A percentile compares a stretch with the other conserved stretches of the same genome.
These are phyloP conservation scores for Pascua sp. DNA, from an alignment of 1,284 basidiomycete species.

Conservation along the genomic window DNA sequence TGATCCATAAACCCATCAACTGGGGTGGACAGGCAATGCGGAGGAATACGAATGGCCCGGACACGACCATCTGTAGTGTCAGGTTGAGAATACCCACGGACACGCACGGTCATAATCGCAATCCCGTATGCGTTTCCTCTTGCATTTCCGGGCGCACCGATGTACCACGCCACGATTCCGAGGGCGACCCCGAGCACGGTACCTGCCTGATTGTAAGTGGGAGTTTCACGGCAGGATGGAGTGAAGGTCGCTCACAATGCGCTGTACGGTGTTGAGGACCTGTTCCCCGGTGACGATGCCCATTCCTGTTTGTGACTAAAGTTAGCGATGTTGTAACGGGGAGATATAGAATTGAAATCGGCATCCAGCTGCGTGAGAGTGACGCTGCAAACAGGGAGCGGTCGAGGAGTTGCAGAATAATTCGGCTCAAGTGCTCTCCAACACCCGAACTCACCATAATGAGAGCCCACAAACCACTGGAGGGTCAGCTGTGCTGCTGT, in stretches of 20 bases:
- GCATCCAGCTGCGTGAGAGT: no score
- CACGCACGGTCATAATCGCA: constrained; percentile 46
- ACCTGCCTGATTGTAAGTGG: constrained; percentile 37
- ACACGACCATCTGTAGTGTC: constrained; percentile 48
- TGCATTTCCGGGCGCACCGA: constrained; percentile 52
- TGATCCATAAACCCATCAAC: constrained; percentile 44
- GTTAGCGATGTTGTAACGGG: background rate
- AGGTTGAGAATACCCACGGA: no score
- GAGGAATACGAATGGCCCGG: constrained; percentile 57
- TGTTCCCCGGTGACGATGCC: constrained; percentile 63
- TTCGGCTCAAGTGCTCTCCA: constrained; percentile 30
- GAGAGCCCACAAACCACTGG: constrained; percentile 56
- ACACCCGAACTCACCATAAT: constrained; percentile 65
- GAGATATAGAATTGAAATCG: no score
- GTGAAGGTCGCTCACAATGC: constrained; percentile 37
- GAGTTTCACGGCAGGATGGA: no score
- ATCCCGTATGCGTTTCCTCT: constrained; percentile 60
- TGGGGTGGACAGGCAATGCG: constrained; percentile 55
- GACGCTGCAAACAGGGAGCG: no score
- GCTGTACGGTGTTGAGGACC: constrained; percentile 55
- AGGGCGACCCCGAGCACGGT: constrained; percentile 53
- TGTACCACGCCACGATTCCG: constrained; percentile 59
- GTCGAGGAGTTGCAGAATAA: no score
- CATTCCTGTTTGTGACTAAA: background rate
- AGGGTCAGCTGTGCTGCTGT: constrained; percentile 14